Evolutionary conservation across 768 basidiomycete genomes (phyloP), one percentile per base, ranked within the genome.

Genomic region (Boletus rufocinnamomeus): DNA sequence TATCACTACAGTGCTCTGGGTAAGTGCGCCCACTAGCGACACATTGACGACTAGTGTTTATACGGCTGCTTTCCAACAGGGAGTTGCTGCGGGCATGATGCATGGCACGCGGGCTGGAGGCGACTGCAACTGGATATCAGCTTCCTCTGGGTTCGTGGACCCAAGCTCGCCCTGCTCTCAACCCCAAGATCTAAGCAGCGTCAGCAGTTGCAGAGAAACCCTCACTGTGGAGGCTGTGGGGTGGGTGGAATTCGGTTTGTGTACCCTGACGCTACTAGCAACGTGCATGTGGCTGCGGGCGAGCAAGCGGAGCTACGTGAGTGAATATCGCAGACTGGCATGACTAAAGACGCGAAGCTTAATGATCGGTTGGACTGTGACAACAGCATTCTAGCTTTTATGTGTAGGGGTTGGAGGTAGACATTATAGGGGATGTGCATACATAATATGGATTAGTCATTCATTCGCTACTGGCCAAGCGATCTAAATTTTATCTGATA

Each of bases 181-280:
- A 35, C 47, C 62, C 44, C 59, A 63, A 53, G 64, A 63, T 57
- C 63, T 64, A 51, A 69, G 62, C 59, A 56, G 59, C 56, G 27
- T 58, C 59, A 61, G 60, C 61, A 88, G 84, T 63, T 92, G 91
- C 73, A 79, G 87, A 62, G 85, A 90, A 69, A 82, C 83, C 2
- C 74, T 91, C 60, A 88, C 89, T 6, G 84, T 90, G 8, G 87
- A 88, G 71, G 85, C 85, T 1, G 68, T 91, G 17, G 88, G 87
- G 6, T 91, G 90, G 89, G 82, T 86, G 50, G 88, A 89, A 62
- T 85, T 90, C 60, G 81, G 79, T 8, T 69, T 92, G 21, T 86
- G 86, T 65, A 54, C 78, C 13, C 54, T 85, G 59, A 83, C 87
- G 8, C 70, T 88, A 44, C 53, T 80, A 6, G 77, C 79, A 34